Conservation (phyloP, 2,329 filamentous ascomycete genomes). For the Cladobotryum mycophilum region DNA sequence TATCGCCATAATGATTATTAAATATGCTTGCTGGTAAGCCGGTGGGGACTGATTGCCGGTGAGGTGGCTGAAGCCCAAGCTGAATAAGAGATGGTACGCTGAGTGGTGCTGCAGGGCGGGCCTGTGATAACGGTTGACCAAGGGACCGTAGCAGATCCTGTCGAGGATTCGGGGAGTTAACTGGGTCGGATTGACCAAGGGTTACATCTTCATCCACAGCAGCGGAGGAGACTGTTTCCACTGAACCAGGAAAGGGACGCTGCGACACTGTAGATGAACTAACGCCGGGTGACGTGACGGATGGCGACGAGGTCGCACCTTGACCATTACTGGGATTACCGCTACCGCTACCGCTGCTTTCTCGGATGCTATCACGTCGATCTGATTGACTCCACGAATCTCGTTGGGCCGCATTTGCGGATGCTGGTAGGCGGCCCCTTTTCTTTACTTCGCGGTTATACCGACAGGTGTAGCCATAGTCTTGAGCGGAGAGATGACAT, state of each 20-base stretch:
- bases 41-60: background rate
- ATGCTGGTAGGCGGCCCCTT: constrained; percentile 27
- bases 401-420: background rate
- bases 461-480: constrained; percentile 32
- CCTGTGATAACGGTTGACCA: constrained; percentile 2
- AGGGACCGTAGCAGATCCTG: constrained; percentile 5
- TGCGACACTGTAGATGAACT: constrained; percentile 6
- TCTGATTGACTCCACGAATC: constrained; percentile 6
- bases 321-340: constrained; percentile 1
- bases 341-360: background rate
- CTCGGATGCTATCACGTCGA: constrained; percentile 7
- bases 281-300: constrained; percentile 4
- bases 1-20: constrained; percentile 13
- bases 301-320: constrained; percentile 5
- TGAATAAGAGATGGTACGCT: constrained; percentile 19
- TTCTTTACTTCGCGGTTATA: constrained; percentile 34
- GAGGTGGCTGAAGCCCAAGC: constrained; percentile 11
- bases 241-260: background rate
- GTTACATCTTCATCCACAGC: constrained; percentile 1
- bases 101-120: constrained; percentile 13
- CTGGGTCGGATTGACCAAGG: background rate
- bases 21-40: constrained; percentile 6
- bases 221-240: constrained; percentile 1
- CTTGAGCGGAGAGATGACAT: constrained; percentile 13
- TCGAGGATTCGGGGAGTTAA: background rate